phyloP scores from a whole-genome alignment of 768 basidiomycete genomes.

The Boletus subparvulus region DNA sequence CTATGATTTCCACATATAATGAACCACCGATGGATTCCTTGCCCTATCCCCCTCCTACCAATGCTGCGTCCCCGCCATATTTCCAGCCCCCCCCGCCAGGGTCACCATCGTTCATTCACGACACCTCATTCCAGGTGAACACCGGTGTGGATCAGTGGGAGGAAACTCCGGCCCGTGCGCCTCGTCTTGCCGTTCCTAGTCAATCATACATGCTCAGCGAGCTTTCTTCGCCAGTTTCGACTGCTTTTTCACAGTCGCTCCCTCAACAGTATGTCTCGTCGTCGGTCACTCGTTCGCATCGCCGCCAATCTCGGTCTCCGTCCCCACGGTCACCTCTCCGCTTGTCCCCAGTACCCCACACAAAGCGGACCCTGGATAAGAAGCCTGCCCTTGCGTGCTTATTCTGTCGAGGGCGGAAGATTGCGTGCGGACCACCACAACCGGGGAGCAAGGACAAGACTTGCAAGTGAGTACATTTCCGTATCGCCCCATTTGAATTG shows the following conservation, averaged over 20 bases:
- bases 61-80: slow-evolving; percentile 18
- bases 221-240: slow-evolving; percentile 5
- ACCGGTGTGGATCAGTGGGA: slow-evolving; percentile 26
- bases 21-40: slow-evolving; percentile 35
- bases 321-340: slow-evolving; percentile 21
- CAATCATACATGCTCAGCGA: slow-evolving; percentile 24
- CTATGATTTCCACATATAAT: slow-evolving; percentile 2
- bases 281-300: slow-evolving; percentile 21
- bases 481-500: background rate
- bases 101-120: slow-evolving; percentile 16
- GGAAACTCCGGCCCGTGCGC: slow-evolving; percentile 1
- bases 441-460: slow-evolving; percentile 54
- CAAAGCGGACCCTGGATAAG: slow-evolving; percentile 38
- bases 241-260: slow-evolving; percentile 11
- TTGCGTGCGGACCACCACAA: slow-evolving; percentile 62
- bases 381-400: slow-evolving; percentile 65
- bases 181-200: slow-evolving; percentile 3
- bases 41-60: slow-evolving; percentile 29
- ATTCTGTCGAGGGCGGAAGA: slow-evolving; percentile 67
- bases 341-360: slow-evolving; percentile 24
- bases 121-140: slow-evolving; percentile 6
- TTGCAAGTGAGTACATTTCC: slow-evolving; percentile 56
- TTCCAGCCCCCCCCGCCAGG: slow-evolving; percentile 16
- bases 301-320: slow-evolving; percentile 27
- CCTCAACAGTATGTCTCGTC: slow-evolving; percentile 11